These are phyloP conservation scores for Trichophyton mentagrophytes DNA, from an alignment of 2,329 filamentous ascomycete species.

Conservation along the genomic window DNA sequence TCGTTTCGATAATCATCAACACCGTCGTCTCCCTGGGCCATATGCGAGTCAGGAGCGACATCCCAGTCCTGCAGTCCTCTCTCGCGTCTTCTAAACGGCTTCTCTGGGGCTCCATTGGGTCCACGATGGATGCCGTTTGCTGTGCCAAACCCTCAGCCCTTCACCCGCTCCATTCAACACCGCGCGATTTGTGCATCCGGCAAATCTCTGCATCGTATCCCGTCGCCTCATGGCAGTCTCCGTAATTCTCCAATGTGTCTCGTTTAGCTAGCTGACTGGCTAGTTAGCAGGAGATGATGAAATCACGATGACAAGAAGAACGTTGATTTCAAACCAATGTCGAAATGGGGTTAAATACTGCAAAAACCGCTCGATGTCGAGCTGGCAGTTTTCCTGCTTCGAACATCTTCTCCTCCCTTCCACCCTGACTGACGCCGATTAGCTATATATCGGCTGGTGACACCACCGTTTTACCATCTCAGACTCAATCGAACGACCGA, in stretches of 20 bases:
- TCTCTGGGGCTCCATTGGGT: background rate
- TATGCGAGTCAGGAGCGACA: background rate
- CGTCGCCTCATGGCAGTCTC: background rate
- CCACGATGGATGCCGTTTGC: background rate
- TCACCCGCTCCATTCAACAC: background rate
- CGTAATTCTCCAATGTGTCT: background rate
- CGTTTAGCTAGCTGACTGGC: background rate
- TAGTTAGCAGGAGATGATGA: too few species aligned
- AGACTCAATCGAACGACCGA: too few species aligned
- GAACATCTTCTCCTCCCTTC: background rate
- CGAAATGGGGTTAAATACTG: conserved; percentile 1
- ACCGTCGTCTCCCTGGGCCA: background rate
- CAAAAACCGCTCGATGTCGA: background rate
- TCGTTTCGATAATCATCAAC: background rate
- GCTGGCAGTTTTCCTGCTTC: background rate
- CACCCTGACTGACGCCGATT: background rate
- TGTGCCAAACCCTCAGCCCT: background rate
- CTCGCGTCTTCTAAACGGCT: background rate
- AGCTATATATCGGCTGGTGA: background rate
- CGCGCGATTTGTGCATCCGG: conserved; percentile 14
- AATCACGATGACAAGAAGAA: background rate
- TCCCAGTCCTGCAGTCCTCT: background rate
- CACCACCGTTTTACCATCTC: background rate
- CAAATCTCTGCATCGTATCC: background rate
- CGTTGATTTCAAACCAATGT: background rate